A percentile compares a stretch with the other conserved stretches of the same genome.
Conservation (phyloP, 2,329 filamentous ascomycete species). For the Diplodia scrobiculata region DNA sequence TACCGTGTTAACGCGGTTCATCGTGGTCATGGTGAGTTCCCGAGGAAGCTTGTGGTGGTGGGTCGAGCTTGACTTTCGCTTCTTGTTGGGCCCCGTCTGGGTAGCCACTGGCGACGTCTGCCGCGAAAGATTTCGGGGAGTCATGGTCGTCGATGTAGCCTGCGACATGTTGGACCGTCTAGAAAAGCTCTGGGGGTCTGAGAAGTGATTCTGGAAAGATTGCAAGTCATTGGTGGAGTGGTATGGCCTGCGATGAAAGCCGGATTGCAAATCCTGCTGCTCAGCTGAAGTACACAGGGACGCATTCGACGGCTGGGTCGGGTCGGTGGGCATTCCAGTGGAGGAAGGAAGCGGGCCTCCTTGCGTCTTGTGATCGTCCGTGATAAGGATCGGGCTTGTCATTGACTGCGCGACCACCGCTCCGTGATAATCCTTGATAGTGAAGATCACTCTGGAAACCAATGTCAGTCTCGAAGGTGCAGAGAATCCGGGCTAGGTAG, state of each 20-base stretch:
- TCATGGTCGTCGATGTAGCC: slow-evolving; percentile 52
- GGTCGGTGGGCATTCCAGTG: slow-evolving; percentile 38
- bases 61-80: slow-evolving; percentile 71
- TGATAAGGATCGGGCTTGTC: slow-evolving; percentile 89
- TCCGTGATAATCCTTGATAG: slow-evolving; percentile 76
- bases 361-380: slow-evolving; percentile 92
- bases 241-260: slow-evolving; percentile 56
- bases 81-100: slow-evolving; percentile 71
- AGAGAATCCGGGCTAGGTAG: background rate
- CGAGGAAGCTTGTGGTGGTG: slow-evolving; percentile 64
- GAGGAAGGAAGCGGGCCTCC: slow-evolving; percentile 38
- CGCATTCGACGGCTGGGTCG: slow-evolving; percentile 31
- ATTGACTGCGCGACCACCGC: slow-evolving; percentile 79
- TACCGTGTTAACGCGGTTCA: slow-evolving; percentile 74
- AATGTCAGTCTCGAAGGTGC: slow-evolving; percentile 2
- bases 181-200: background rate
- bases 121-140: slow-evolving; percentile 67
- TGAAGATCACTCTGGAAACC: slow-evolving; percentile 72
- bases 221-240: slow-evolving; percentile 67
- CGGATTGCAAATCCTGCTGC: slow-evolving; percentile 33
- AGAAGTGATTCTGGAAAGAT: slow-evolving; percentile 48
- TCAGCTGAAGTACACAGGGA: slow-evolving; percentile 17
- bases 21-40: slow-evolving; percentile 79
- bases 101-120: slow-evolving; percentile 68
- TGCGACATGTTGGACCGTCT: slow-evolving; percentile 35